Percentiles rank a stretch among this genome's conserved stretches.
Evolutionary conservation across 306 rosid species (phyloP).

Genomic region (Pyrus betulifolia): DNA sequence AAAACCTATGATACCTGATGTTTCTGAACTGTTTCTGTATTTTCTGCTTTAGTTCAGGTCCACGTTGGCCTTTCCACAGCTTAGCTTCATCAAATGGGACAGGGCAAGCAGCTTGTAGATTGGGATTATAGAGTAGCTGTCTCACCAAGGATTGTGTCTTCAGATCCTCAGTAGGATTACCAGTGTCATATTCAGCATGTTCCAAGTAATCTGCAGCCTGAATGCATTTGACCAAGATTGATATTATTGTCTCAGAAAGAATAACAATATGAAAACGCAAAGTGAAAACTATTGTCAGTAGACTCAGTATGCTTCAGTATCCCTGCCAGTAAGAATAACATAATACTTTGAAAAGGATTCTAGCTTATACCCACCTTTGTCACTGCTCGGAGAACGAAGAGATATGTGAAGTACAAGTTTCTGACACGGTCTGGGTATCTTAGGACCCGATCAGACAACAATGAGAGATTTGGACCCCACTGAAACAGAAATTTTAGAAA

Average conservation of each 20-base stretch:
- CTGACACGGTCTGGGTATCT: slow-evolving; percentile 82
- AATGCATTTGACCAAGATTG: slow-evolving; percentile 15
- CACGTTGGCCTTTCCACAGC: slow-evolving; percentile 92
- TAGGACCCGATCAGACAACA: slow-evolving; percentile 77
- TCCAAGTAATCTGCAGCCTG: slow-evolving; percentile 91
- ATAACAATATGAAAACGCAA: background rate
- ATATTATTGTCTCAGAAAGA: slow-evolving; percentile 17
- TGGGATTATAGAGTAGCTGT: slow-evolving; percentile 68
- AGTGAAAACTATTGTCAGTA: background rate
- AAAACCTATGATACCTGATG: slow-evolving; percentile 50
- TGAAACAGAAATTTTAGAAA: slow-evolving; percentile 23
- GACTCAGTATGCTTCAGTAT: background rate
- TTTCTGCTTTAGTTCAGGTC: slow-evolving; percentile 86
- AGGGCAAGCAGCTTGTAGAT: slow-evolving; percentile 95
- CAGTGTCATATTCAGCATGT: slow-evolving; percentile 88
- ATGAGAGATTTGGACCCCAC: slow-evolving; percentile 84
- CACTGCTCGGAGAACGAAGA: slow-evolving; percentile 92
- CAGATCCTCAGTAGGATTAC: slow-evolving; percentile 65
- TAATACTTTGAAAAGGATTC: background rate
- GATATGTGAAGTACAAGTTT: slow-evolving; percentile 88
- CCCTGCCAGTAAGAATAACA: background rate
- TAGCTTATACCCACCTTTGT: slow-evolving; percentile 60
- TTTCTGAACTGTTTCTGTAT: slow-evolving; percentile 92
- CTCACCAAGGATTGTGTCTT: slow-evolving; percentile 69
- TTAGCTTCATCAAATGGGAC: slow-evolving; percentile 96